Conservation (phyloP, 2,329 filamentous ascomycete genomes). For the Elsinoe australis region DNA sequence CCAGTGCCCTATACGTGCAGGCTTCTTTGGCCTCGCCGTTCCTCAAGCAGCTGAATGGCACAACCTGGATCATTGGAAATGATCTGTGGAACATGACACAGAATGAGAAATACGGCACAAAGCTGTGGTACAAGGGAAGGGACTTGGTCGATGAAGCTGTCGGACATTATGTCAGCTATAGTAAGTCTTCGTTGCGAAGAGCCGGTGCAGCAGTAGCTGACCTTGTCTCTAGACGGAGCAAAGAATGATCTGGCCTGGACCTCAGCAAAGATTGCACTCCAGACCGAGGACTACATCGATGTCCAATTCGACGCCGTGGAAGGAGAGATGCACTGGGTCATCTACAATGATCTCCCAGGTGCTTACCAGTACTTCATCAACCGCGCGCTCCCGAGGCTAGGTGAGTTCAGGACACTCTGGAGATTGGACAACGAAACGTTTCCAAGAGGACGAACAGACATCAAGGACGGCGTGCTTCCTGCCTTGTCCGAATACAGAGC, state of each 20-base stretch:
- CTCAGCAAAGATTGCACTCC: slow-evolving; percentile 37
- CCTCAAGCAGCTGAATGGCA: slow-evolving; percentile 29
- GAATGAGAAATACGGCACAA: slow-evolving; percentile 32
- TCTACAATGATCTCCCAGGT: slow-evolving; percentile 42
- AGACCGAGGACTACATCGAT: slow-evolving; percentile 41
- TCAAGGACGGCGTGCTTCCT: slow-evolving; percentile 42
- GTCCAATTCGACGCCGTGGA: slow-evolving; percentile 41
- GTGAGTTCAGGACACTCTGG: slow-evolving; percentile 46
- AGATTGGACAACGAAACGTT: slow-evolving; percentile 45
- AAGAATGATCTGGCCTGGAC: slow-evolving; percentile 43
- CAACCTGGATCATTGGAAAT: slow-evolving; percentile 36
- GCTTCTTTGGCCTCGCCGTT: slow-evolving; percentile 22
- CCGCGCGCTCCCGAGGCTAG: slow-evolving; percentile 40
- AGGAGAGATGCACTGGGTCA: slow-evolving; percentile 48
- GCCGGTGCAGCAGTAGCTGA: slow-evolving; percentile 15
- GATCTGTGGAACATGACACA: slow-evolving; percentile 39
- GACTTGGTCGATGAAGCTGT: slow-evolving; percentile 37
- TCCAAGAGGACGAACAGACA: slow-evolving; percentile 39
- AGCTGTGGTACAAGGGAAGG: slow-evolving; percentile 37
- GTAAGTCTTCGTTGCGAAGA: slow-evolving; percentile 26
- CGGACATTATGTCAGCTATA: slow-evolving; percentile 42
- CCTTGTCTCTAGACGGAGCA: slow-evolving; percentile 37
- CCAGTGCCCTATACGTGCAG: neutral
- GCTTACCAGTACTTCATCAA: slow-evolving; percentile 52
- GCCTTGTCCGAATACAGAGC: slow-evolving; percentile 37